A percentile compares a stretch with the other conserved stretches of the same genome.
phyloP scores from a whole-genome alignment of 2,329 filamentous ascomycete species.

The Paracoccidioides brasiliensis region DNA sequence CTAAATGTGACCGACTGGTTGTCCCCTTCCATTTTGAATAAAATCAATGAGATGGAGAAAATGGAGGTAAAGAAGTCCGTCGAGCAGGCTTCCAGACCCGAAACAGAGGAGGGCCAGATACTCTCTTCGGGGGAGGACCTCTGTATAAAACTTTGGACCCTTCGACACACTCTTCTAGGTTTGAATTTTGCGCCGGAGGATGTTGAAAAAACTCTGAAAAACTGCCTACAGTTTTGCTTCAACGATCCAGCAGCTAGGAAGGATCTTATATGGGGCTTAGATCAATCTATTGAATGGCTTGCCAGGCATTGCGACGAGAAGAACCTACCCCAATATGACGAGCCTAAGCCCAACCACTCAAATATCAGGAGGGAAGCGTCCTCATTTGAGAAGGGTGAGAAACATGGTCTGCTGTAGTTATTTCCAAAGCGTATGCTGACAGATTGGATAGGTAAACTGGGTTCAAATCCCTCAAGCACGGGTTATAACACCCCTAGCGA shows the following conservation, averaged over 20 bases:
- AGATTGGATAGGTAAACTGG: conserved; percentile 2
- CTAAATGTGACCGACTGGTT: conserved; percentile 69
- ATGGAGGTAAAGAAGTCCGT: conserved; percentile 27
- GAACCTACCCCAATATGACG: conserved; percentile 61
- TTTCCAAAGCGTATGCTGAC: conserved; percentile 8
- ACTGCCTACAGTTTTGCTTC: conserved; percentile 54
- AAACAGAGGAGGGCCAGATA: conserved; percentile 21
- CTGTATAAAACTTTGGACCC: conserved; percentile 67
- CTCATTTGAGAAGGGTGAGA: background rate
- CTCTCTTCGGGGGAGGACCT: conserved; percentile 60
- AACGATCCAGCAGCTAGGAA: conserved; percentile 44
- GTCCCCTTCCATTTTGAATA: conserved; percentile 61
- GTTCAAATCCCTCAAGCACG: conserved; percentile 2
- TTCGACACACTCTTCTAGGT: conserved; percentile 58
- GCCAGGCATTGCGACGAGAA: conserved; percentile 58
- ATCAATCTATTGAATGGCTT: conserved; percentile 82
- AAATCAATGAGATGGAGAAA: conserved; percentile 53
- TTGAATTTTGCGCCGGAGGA: conserved; percentile 55
- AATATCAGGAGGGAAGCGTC: background rate
- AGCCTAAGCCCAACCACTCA: conserved; percentile 18
- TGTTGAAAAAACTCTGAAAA: conserved; percentile 50
- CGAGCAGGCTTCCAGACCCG: conserved; percentile 18
- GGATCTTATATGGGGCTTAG: conserved; percentile 68
- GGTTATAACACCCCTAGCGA: conserved; percentile 6
- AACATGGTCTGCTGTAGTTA: background rate